Conservation (phyloP, 306 rosid genomes). For the Glycine soja region DNA sequence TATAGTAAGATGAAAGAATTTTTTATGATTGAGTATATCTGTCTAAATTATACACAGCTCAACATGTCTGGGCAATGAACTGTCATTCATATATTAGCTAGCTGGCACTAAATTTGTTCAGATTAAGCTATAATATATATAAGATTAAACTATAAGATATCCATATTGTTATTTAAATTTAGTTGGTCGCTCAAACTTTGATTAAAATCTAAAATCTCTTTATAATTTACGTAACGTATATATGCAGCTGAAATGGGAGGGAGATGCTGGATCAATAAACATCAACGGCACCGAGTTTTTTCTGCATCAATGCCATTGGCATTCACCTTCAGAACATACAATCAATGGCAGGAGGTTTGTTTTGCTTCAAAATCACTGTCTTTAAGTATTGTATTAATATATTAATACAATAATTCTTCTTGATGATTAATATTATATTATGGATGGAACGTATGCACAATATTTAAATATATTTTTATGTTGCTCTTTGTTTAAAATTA, state of each 20-base stretch:
- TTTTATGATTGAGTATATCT: neutral
- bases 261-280: slow-evolving; percentile 61
- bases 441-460: neutral
- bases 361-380: neutral
- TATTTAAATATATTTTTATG: neutral
- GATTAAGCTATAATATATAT: neutral
- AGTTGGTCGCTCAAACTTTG: neutral
- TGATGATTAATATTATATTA: neutral
- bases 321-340: slow-evolving; percentile 82
- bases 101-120: neutral
- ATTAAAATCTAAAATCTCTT: neutral
- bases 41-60: neutral
- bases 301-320: slow-evolving; percentile 79
- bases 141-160: neutral
- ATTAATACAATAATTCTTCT: neutral
- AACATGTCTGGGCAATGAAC: neutral
- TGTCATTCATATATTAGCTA: neutral
- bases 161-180: neutral
- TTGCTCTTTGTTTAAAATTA: neutral
- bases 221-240: neutral
- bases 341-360: slow-evolving; percentile 68
- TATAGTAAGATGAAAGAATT: neutral
- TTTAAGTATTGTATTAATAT: neutral
- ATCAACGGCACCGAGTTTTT: slow-evolving; percentile 65
- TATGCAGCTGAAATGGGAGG: slow-evolving; percentile 62